Evolutionary conservation across 2,329 filamentous ascomycete species (phyloP), one percentile per base, ranked within the genome.

Genomic region (Xylariomycetidae sp.): DNA sequence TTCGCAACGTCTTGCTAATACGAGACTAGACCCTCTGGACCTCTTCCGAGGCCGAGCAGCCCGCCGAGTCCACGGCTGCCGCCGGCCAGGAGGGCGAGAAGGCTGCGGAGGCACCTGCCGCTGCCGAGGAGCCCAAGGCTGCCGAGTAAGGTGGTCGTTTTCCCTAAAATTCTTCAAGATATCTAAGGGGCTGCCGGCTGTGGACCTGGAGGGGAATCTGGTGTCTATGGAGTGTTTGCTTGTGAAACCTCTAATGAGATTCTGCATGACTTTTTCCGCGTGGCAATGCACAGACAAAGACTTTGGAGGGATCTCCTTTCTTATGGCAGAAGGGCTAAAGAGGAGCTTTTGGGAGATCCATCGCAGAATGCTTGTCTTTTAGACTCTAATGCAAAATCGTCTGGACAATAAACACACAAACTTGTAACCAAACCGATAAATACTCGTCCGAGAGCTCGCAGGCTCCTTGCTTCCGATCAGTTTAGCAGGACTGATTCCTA

Each of bases 1-100:
- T n/a, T 9, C 16, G 12, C 6, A 22, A n/a, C 5, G n/a, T 25
- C n/a, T n/a, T 10, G 8, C 31, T 18, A 7, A 22, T 32, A 32
- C 16, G 4, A 22, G 25, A 29, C 35, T 51, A 95, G 89, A 96
- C 92, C 50, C 88, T 96, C 67, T 96, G 92, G 92, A 96, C 92
- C 59, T 96, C 90, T 42, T 96, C 90, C 51, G 92, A 96, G 79
- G 86, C 89, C 47, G 92, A 96, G 75, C 78, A 85, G 28, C 48
- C 64, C 43, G 62, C 63, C 42, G 68, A 74, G 52, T 61, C 68
- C 40, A 64, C 74, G 40, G 63, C 77, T 39, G 64, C 67, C 46
- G 65, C 76, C 48, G 56, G 70, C 40, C 67, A 70, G 51, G 67
- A 73, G 45, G 58, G 71, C 39, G 77, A 79, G 54, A 67, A 71